Evolutionary conservation across 2,329 filamentous ascomycete species (phyloP).

Genomic region (Tolypocladium ovalisporum): DNA sequence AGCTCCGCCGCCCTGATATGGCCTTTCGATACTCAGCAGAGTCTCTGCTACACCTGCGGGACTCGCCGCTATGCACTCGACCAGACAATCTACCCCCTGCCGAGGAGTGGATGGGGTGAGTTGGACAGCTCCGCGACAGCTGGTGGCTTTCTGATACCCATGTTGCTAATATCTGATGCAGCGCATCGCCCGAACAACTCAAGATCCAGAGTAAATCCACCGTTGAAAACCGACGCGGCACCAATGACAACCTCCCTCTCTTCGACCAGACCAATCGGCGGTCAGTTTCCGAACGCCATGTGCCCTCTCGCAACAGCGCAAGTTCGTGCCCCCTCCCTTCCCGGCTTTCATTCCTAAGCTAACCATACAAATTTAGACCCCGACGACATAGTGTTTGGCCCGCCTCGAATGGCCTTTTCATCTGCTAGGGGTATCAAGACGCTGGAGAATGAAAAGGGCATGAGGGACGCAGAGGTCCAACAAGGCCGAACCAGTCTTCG

Average conservation of each 20-base stretch:
- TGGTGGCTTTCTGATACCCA: not conserved
- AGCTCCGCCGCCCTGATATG: slow-evolving; percentile 28
- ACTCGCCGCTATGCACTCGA: slow-evolving; percentile 75
- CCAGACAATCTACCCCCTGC: slow-evolving; percentile 69
- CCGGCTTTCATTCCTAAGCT: not conserved
- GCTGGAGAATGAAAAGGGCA: slow-evolving; percentile 41
- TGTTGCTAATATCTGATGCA: slow-evolving; percentile 13
- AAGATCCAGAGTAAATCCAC: slow-evolving; percentile 33
- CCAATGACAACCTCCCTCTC: slow-evolving; percentile 25
- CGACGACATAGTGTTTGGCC: slow-evolving; percentile 79
- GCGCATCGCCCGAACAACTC: slow-evolving; percentile 32
- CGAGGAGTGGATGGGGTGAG: slow-evolving; percentile 95
- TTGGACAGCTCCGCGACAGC: slow-evolving; percentile 5
- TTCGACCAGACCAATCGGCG: slow-evolving; percentile 41
- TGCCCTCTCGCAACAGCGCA: slow-evolving; percentile 39
- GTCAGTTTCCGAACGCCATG: slow-evolving; percentile 39
- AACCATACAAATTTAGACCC: slow-evolving; percentile 34
- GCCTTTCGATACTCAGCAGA: slow-evolving; percentile 63
- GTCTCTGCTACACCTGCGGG: slow-evolving; percentile 62
- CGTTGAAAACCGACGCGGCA: slow-evolving; percentile 32
- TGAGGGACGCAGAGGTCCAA: slow-evolving; percentile 38
- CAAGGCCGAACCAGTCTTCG: slow-evolving; percentile 50
- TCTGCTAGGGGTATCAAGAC: slow-evolving; percentile 53
- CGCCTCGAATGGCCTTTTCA: slow-evolving; percentile 72
- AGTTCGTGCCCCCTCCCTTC: slow-evolving; percentile 32